A percentile compares a stretch with the other conserved stretches of the same genome.
Evolutionary conservation across 768 basidiomycete species (phyloP).

Genomic region (Mycena venus): DNA sequence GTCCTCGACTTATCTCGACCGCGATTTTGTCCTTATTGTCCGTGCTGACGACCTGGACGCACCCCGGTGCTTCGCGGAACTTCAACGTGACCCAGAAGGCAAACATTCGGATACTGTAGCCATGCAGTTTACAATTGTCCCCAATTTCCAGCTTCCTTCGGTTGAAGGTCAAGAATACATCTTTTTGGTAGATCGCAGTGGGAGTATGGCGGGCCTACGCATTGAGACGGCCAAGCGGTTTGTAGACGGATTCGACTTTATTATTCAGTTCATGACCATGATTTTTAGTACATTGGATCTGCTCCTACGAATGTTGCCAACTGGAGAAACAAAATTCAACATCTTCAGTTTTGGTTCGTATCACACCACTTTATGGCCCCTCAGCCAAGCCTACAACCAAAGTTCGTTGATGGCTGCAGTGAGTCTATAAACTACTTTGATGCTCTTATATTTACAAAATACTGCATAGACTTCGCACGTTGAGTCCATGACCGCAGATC

Average conservation of each 20-base stretch:
- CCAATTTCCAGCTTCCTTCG: conserved; percentile 59
- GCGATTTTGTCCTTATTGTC: conserved; percentile 67
- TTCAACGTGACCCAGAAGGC: conserved; percentile 40
- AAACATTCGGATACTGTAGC: conserved; percentile 53
- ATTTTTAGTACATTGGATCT: conserved; percentile 52
- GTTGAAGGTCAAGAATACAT: conserved; percentile 67
- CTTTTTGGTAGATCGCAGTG: conserved; percentile 71
- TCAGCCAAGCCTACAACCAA: conserved; percentile 49
- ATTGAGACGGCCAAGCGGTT: conserved; percentile 61
- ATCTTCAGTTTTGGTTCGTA: conserved; percentile 65
- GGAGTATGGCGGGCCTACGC: conserved; percentile 52
- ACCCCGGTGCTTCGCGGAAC: conserved; percentile 70
- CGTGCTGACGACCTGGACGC: conserved; percentile 62
- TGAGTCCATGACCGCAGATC: conserved; percentile 54
- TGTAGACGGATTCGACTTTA: neutral
- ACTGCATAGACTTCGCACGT: conserved; percentile 54
- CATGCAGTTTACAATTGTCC: conserved; percentile 68
- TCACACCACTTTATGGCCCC: conserved; percentile 49
- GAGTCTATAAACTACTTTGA: conserved; percentile 36
- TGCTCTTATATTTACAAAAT: conserved; percentile 4
- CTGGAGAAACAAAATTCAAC: conserved; percentile 61
- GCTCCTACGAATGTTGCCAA: conserved; percentile 64
- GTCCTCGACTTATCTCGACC: conserved; percentile 56
- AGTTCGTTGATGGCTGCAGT: conserved; percentile 52
- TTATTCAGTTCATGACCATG: neutral